Evolutionary conservation across 257 asterid species (phyloP), one percentile per base, ranked within the genome.

Genomic region (Asclepias syriaca): DNA sequence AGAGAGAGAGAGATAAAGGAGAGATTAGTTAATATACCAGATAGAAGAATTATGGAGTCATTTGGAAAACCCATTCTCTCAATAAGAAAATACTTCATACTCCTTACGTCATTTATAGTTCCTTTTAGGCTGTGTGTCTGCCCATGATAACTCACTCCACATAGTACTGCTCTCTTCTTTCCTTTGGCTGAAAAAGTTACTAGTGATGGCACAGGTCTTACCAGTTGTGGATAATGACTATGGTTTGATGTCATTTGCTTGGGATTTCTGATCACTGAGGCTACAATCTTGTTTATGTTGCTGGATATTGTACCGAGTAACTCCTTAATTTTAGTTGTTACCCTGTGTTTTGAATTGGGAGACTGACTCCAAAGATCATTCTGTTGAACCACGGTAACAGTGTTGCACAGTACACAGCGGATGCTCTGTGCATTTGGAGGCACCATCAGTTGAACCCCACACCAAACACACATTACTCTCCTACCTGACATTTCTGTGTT

Each of bases 131-230:
- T 83, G 82, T 77, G 66, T 43, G 48, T 77, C 74, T 84, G 85
- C 11, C 88, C 89, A 15, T 82, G 68, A 80, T 89, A 89, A 79
- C 84, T 87, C 53, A 84, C 81, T 59, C 91, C 93, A 77, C 96
- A 89, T 49, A 87, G 72, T 67, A 85, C 83, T n/a, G 93, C 93
- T 66, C 96, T 81, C 75, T 81, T 87, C 72, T 67, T 76, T 53
- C 87, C 86, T 58, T 75, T 77, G 3, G 80, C 77, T 19, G 87
- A 64, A 59, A 50, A 66, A 32, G 87, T 77, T 56, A 50, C 61
- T 66, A 80, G 6, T 63, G 81, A 74, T 63, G 71, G 15, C 59
- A 46, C 14, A 46, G 71, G 57, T 46, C 43, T 66, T 66, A 45
- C 13, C 6, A 32, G 57, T 66, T 22, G 57, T 3, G 75, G 12